Evolutionary conservation across 2,329 filamentous ascomycete genomes (phyloP).

Genomic region (Didymella exigua): DNA sequence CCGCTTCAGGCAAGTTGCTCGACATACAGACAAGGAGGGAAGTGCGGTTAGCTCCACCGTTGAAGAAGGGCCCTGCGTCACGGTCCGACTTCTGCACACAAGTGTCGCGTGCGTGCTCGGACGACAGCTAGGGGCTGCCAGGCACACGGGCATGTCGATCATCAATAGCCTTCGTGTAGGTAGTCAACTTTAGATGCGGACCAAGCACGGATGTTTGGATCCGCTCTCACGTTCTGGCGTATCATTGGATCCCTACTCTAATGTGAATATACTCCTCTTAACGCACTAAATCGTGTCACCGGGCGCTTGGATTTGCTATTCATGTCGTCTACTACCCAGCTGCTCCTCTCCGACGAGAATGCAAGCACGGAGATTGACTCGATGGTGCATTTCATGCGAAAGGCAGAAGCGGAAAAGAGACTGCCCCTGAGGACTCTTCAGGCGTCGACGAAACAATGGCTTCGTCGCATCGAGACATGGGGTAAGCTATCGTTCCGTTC

Average conservation of each 20-base stretch:
- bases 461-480: slow-evolving; percentile 5
- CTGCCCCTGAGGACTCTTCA: slow-evolving; percentile 4
- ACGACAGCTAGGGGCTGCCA: not conserved
- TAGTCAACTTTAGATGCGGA: slow-evolving; percentile 3
- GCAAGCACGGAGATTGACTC: slow-evolving; percentile 21
- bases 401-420: not conserved
- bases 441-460: slow-evolving; percentile 7
- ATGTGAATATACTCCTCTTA: not conserved
- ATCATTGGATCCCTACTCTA: slow-evolving; percentile 13
- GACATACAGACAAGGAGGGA: slow-evolving; percentile 4
- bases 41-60: not conserved
- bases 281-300: slow-evolving; percentile 2
- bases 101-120: not conserved
- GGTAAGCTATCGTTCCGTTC: slow-evolving; percentile 14
- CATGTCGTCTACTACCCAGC: not conserved
- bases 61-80: not conserved
- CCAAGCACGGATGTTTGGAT: slow-evolving; percentile 1
- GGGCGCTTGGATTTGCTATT: slow-evolving; percentile 6
- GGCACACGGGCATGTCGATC: slow-evolving; percentile 11
- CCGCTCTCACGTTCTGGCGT: slow-evolving; percentile 3
- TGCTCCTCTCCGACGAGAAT: not conserved
- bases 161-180: slow-evolving; percentile 1
- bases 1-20: not conserved
- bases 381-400: slow-evolving; percentile 6
- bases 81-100: slow-evolving; percentile 1